These are phyloP conservation scores for Aspergillus ochraceoroseus DNA, from an alignment of 2,329 filamentous ascomycete species.

Conservation along the genomic window DNA sequence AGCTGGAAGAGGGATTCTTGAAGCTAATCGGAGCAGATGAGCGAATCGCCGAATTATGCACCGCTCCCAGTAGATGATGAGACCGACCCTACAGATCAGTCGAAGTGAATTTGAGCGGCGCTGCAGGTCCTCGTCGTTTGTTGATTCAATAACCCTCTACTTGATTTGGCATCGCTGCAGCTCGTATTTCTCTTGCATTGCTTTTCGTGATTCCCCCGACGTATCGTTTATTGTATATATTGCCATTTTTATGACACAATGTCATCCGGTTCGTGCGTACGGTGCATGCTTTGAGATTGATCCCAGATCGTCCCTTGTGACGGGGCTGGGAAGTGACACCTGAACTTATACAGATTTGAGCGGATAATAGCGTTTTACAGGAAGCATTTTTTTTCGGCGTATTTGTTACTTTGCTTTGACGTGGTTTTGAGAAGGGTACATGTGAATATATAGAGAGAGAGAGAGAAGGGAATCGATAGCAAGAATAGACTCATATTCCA, in stretches of 20 bases:
- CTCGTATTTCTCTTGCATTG: too few relatives aligned
- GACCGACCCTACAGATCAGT: slow-evolving; percentile 18
- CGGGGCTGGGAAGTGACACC: too few relatives aligned
- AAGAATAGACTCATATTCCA: too few relatives aligned
- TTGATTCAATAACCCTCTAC: too few relatives aligned
- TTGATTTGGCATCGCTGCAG: too few relatives aligned
- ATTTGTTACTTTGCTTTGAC: slow-evolving; percentile 1
- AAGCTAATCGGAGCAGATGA: slow-evolving; percentile 28
- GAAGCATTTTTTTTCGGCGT: slow-evolving; percentile 12
- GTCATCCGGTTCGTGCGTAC: slow-evolving; percentile 3
- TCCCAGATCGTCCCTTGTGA: too few relatives aligned
- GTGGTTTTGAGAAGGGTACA: too few relatives aligned
- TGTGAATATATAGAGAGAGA: too few relatives aligned
- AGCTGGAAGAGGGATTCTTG: too few relatives aligned
- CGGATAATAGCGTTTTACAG: background rate
- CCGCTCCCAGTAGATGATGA: slow-evolving; percentile 16
- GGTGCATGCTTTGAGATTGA: slow-evolving; percentile 1
- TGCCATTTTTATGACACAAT: background rate
- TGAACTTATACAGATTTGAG: too few relatives aligned
- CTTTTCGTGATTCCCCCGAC: too few relatives aligned
- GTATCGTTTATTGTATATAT: background rate
- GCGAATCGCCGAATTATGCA: slow-evolving; percentile 18
- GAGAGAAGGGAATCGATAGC: too few relatives aligned
- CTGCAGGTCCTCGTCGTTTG: background rate
- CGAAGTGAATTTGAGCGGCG: slow-evolving; percentile 27